Base-by-base conservation (phyloP, 2,329 filamentous ascomycete genomes). In the Colletotrichum sp. region DNA sequence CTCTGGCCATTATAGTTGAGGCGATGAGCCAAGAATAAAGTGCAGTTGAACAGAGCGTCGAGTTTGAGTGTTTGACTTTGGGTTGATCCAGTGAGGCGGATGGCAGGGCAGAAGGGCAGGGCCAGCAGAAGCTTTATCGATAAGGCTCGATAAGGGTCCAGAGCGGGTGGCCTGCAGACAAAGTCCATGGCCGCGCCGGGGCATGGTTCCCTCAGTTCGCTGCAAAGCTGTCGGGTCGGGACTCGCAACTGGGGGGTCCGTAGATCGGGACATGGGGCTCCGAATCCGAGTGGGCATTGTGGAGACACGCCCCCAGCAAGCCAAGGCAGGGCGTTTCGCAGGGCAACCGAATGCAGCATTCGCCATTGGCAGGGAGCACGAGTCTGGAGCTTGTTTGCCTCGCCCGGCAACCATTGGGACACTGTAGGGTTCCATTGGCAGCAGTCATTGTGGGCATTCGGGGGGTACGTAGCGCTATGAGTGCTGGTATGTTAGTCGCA, bases 321-420 rank as follows among this genome's bases (percentile, higher is more conserved):
- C 70, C 73, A 76, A 75, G 74, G 69, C 56, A 75, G 32, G 74
- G 65, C 58, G 70, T 76, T 76, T 74, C 64, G 65, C 70, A 69
- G 56, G 70, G 70, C 70, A 75, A 75, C 74, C 70, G 70, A 64
- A 76, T 74, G 55, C 74, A 74, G 56, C 27, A 64, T 64, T 67
- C 22, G 36, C 30, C 27, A 64, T 64, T 67, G 34, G 36, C 30
- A 48, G 64, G 43, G 56, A 39, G 39, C 27, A 8, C 52, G 43
- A 58, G 27, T 65, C 69, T 64, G 32, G 62, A 71, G 62, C 69
- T 72, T 67, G 72, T 72, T 72, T 67, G 62, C 22, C 28, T 22
- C 16, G 43, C 43, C 43, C 43, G 43, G 43, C 43, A 52, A n/a
- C 58, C 34, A 36, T 25, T 60, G 39, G 39, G 18, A 48, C 18